Base-by-base conservation (phyloP, 345 rosid genomes). In the Lepidium sativum region DNA sequence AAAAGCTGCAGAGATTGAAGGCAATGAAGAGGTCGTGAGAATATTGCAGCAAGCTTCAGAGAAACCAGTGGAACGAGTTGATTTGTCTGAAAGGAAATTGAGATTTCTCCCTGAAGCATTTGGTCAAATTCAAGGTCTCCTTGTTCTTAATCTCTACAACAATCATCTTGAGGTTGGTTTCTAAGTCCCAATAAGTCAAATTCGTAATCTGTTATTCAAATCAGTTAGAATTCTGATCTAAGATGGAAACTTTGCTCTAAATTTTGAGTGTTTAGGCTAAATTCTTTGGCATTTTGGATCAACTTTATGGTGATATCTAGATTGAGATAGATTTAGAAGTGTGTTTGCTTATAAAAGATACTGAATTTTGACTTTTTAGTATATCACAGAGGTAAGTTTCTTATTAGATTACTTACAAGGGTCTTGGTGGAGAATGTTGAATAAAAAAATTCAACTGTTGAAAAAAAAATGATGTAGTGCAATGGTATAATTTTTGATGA, bases 71-170 rank as follows among this genome's bases (percentile, higher is more conserved):
- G 92, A 90, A 29, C 73, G 67, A n/a, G 80, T 90, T 54, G 90
- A 94, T 70, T 82, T 94, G 76, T 82, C 90, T 1, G 77, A 76
- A 18, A 56, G 83, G 75, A 78, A 69, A 45, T 17, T 94, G 68
- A 81, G 77, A 58, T 20, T 82, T 38, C 72, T 94, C 60, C 97
- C 97, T 0, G 99, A 90, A 80, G 96, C 91, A 1, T 90, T 90
- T 43, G 96, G 97, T 14, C 76, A 66, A 75, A 84, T 94, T 58
- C 53, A 54, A 6, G 87, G 90, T 10, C 74, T 94, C 77, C 71
- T 69, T 63, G 73, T 80, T 31, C 87, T 94, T 60, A 82, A 80
- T 71, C 75, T 94, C 31, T 82, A 92, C 0, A 71, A 68, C 75
- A 94, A 94, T 80, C 90, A 79, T 65, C 91, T 94, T 17, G 72